Conservation (phyloP, 192 early-diverging fungal genomes). For the Oehlia diaphana region DNA sequence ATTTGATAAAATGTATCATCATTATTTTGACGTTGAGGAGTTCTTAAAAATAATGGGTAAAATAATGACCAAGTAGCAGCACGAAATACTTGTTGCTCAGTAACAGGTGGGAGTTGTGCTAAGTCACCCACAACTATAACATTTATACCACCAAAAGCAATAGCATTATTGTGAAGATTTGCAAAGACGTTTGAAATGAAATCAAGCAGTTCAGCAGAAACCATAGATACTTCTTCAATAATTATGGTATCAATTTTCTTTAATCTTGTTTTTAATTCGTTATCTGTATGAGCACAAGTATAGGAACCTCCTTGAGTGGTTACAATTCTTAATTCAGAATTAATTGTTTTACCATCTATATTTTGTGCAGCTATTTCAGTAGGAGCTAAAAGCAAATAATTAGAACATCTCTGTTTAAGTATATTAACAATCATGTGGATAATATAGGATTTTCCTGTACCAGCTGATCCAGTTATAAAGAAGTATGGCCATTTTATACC, state of each 20-base stretch:
- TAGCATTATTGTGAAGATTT: constrained; percentile 1
- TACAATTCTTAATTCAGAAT: neutral
- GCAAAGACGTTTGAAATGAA: neutral
- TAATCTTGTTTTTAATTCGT: neutral
- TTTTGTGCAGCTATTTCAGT: neutral
- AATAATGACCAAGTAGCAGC: neutral
- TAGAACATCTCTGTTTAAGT: neutral
- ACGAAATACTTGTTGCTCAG: neutral
- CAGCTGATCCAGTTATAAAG: neutral
- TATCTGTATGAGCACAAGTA: neutral
- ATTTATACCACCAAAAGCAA: neutral
- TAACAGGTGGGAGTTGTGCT: neutral
- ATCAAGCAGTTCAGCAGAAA: neutral
- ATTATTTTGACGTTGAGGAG: no score
- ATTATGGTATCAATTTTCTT: constrained; percentile 2
- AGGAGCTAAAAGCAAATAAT: neutral
- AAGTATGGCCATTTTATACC: neutral
- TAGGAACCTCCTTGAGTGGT: neutral
- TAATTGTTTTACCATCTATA: neutral
- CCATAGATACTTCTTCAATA: constrained; percentile 9
- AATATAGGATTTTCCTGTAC: constrained; percentile 11
- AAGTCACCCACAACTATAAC: neutral
- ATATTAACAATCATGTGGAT: neutral
- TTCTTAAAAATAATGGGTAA: neutral
- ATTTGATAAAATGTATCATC: no score